phyloP scores from a whole-genome alignment of 805 yeast genomes.

The Ogataea methylovora region DNA sequence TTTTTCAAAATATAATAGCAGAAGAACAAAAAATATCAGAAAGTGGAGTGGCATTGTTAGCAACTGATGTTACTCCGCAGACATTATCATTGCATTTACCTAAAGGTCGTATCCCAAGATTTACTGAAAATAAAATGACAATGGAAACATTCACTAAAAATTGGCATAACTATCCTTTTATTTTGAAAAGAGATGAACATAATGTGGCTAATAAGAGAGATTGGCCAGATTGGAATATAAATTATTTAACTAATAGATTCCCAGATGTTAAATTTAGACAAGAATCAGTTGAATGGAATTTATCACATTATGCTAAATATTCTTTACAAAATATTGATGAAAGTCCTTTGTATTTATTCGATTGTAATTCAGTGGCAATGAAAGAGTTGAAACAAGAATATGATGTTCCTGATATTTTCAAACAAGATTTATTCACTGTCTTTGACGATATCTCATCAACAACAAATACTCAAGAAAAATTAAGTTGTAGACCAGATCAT shows the following conservation, averaged over 20 bases:
- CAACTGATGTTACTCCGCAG: slow-evolving; percentile 4
- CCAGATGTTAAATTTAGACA: slow-evolving; percentile 65
- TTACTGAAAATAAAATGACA: slow-evolving; percentile 37
- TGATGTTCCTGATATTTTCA: slow-evolving; percentile 44
- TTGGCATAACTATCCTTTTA: slow-evolving; percentile 56
- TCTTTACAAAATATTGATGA: slow-evolving; percentile 62
- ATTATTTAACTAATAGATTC: slow-evolving; percentile 41
- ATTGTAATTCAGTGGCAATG: slow-evolving; percentile 70
- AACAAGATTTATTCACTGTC: slow-evolving; percentile 54
- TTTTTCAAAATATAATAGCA: slow-evolving; percentile 40
- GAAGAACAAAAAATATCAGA: slow-evolving; percentile 28
- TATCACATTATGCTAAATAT: slow-evolving; percentile 54
- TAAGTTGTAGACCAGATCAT: slow-evolving; percentile 71
- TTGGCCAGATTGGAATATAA: slow-evolving; percentile 66
- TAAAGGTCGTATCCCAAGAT: slow-evolving; percentile 40
- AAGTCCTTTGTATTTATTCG: slow-evolving; percentile 79
- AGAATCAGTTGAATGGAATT: slow-evolving; percentile 78
- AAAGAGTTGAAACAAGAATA: slow-evolving; percentile 46
- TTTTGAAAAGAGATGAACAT: slow-evolving; percentile 14
- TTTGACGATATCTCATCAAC: slow-evolving; percentile 29
- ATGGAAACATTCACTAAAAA: slow-evolving; percentile 35
- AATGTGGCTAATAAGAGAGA: slow-evolving; percentile 7
- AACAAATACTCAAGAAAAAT: slow-evolving; percentile 6
- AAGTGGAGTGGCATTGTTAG: slow-evolving; percentile 6
- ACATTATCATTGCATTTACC: slow-evolving; percentile 8